Evolutionary conservation across 202 grass and related monocot genomes (phyloP).

Genomic region (Setaria viridis): DNA sequence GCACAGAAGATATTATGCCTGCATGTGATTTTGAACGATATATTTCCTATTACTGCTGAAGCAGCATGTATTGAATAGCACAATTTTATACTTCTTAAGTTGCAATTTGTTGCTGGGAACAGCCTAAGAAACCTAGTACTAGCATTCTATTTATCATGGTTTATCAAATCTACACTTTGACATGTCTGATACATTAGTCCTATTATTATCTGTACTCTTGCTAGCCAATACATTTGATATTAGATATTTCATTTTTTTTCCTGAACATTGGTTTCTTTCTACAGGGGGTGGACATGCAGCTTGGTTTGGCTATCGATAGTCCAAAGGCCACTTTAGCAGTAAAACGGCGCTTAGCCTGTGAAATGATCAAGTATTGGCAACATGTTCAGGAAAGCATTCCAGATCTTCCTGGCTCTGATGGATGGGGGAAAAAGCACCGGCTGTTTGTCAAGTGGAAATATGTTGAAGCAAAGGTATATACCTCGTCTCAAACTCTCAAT

Average conservation of each 20-base stretch:
- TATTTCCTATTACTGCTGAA: neutral
- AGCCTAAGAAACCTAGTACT: constrained; percentile 25
- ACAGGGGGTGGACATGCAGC: constrained; percentile 93
- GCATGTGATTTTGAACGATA: neutral
- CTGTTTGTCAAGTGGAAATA: constrained; percentile 97
- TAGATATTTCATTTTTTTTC: neutral
- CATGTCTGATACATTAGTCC: neutral
- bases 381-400: constrained; percentile 84
- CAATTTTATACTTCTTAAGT: neutral
- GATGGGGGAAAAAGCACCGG: constrained; percentile 88
- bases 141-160: neutral
- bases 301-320: constrained; percentile 96
- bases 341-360: constrained; percentile 94
- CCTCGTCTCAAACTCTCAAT: neutral
- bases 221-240: constrained; percentile 10
- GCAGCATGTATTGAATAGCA: neutral
- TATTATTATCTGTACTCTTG: constrained; percentile 6
- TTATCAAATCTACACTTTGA: neutral
- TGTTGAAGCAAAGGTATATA: constrained; percentile 88
- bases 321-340: constrained; percentile 96
- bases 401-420: constrained; percentile 65
- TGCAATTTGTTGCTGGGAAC: constrained; percentile 12
- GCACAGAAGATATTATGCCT: neutral
- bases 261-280: constrained; percentile 25
- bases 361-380: constrained; percentile 98